phyloP scores from a whole-genome alignment of 1,284 basidiomycete genomes.

The Sanguinoderma infundibulare region DNA sequence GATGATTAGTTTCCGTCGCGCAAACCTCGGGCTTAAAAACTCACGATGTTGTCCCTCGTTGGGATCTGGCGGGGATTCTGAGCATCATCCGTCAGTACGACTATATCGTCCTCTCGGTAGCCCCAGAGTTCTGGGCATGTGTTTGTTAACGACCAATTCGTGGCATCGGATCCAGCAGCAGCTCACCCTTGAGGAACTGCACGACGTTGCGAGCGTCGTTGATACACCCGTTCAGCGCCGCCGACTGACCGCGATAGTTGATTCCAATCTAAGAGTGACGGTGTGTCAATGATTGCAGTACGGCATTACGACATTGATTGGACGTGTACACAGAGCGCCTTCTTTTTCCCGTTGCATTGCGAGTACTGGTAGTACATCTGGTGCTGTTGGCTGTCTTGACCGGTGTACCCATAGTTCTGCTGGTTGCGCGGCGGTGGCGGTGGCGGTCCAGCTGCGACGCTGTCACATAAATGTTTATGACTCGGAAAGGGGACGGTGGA shows the following conservation, averaged over 20 bases:
- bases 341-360: conserved; percentile 81
- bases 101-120: conserved; percentile 83
- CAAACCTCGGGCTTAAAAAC: too few species aligned
- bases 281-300: background rate
- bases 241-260: conserved; percentile 75
- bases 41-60: conserved; percentile 82
- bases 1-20: background rate
- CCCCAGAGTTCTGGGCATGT: conserved; percentile 57
- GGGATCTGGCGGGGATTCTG: conserved; percentile 67
- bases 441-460: conserved; percentile 47
- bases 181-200: conserved; percentile 71
- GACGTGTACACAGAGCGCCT: conserved; percentile 72
- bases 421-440: conserved; percentile 62
- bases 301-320: background rate
- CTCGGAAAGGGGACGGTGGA: background rate
- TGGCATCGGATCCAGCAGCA: background rate
- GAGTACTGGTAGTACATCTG: conserved; percentile 79
- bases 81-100: conserved; percentile 84
- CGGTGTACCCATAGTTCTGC: conserved; percentile 72
- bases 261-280: conserved; percentile 68
- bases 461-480: too few species aligned
- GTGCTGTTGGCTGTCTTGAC: conserved; percentile 49
- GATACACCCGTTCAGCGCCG: conserved; percentile 81
- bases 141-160: background rate
- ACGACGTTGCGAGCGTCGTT: conserved; percentile 86